These are phyloP conservation scores for Liriodendron chinense DNA, from an alignment of 164 flowering plant genomes.

Conservation along the genomic window DNA sequence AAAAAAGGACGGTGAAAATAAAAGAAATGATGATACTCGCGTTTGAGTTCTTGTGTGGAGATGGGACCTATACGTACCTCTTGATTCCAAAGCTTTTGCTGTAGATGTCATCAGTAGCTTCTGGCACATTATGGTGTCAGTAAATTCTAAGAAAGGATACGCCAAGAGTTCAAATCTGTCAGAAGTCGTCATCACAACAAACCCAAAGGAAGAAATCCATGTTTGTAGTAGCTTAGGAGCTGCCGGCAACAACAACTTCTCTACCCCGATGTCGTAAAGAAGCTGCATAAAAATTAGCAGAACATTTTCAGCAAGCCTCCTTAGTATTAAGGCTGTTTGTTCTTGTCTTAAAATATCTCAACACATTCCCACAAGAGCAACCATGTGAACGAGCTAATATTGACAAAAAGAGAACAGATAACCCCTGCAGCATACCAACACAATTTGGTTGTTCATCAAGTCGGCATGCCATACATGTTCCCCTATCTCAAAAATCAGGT, in stretches of 20 bases:
- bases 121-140: conserved; percentile 73
- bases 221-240: conserved; percentile 50
- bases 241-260: conserved; percentile 81
- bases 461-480: too few relatives aligned
- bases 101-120: conserved; percentile 37
- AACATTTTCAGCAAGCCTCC: background rate
- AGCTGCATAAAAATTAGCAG: conserved; percentile 35
- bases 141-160: conserved; percentile 67
- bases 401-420: too few relatives aligned
- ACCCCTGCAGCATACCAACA: too few relatives aligned
- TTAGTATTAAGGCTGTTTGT: background rate
- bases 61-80: conserved; percentile 9
- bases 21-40: background rate
- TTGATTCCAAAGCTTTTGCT: conserved; percentile 15
- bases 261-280: conserved; percentile 65
- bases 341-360: background rate
- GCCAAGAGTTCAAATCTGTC: conserved; percentile 54
- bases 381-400: too few relatives aligned
- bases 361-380: too few relatives aligned
- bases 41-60: too few relatives aligned
- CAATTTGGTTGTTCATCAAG: too few relatives aligned
- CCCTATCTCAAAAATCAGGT: too few relatives aligned
- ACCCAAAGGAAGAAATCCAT: conserved; percentile 86
- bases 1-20: too few relatives aligned
- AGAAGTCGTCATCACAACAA: conserved; percentile 42